Percentiles rank a stretch among this genome's conserved stretches.
Conservation (phyloP, 345 rosid species). For the Eucalyptus fibrosa region DNA sequence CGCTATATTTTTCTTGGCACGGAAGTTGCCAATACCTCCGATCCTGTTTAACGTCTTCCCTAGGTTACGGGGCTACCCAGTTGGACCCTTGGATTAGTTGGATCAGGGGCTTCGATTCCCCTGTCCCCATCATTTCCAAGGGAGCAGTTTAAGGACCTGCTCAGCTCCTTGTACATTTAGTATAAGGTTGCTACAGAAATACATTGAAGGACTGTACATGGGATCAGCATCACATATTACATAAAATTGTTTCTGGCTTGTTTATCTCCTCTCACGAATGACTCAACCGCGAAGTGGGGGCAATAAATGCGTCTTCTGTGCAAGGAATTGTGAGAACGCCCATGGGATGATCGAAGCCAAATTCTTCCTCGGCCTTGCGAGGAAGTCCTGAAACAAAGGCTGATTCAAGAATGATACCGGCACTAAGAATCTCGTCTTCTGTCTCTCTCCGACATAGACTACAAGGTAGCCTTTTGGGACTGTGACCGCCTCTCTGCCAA, state of each 20-base stretch:
- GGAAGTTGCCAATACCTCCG: no score
- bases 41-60: no score
- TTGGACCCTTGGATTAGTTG: no score
- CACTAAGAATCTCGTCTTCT: slow-evolving; percentile 13
- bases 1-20: no score
- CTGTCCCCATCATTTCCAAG: no score
- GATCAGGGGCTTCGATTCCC: no score
- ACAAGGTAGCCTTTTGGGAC: slow-evolving; percentile 16
- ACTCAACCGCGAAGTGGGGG: neutral
- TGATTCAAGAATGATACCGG: slow-evolving; percentile 15
- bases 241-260: neutral
- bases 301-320: slow-evolving; percentile 8
- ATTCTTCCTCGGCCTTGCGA: slow-evolving; percentile 18
- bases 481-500: neutral
- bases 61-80: no score
- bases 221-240: neutral
- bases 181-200: neutral
- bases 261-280: neutral
- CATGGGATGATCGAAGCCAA: slow-evolving; percentile 25
- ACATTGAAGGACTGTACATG: neutral
- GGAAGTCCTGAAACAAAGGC: slow-evolving; percentile 14
- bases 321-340: slow-evolving; percentile 27
- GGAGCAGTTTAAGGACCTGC: no score
- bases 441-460: slow-evolving; percentile 20
- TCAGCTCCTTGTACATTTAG: neutral